Base-by-base conservation (phyloP, 495 filamentous ascomycete species). In the Echria macrotheca region DNA sequence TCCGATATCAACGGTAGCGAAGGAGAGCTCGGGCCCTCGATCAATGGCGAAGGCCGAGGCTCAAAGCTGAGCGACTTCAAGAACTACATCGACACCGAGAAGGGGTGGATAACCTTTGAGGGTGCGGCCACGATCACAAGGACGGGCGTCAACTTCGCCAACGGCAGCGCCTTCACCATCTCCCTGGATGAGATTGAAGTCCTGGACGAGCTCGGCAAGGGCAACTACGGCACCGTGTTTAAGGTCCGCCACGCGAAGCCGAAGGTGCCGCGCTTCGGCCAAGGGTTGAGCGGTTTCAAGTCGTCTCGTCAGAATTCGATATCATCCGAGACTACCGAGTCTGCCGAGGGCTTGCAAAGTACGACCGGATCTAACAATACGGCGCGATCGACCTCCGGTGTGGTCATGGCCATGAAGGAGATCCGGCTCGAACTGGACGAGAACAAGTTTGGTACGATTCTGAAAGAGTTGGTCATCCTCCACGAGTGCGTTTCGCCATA, bases 371-470 rank as follows among this genome's bases (percentile, higher is more conserved):
- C 50, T n/a, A 29, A 32, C 38, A 55, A 49, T 12, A 54, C 50
- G 15, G 39, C 32, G 28, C 54, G 56, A 33, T 54, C 63, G 47
- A 66, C 66, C 44, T 81, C 81, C 0, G 90, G 89, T 3, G 74
- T 86, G 23, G 73, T 94, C 55, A 99, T 99, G 93, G 93, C 93
- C 11, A 97, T 99, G 93, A 97, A 99, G 60, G 93, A 99, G 67
- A 94, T 97, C 49, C 80, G 93, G n/a, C 72, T 99, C 19, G 93
- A 99, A 63, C 71, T 99, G 31, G 93, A 99, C 56, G 93, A 97
- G 63, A 85, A 85, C 46, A 97, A 97, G 65, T 96, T 99, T 64
- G 83, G 86, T 4, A 88, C 93, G 35, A 99, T 99, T 62, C 89
- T 97, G 59, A 99, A 97, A 84, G 93, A 99, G 63, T 71, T 99